Evolutionary conservation across 768 basidiomycete species (phyloP).

Genomic region (Candolleomyces eurysporus): DNA sequence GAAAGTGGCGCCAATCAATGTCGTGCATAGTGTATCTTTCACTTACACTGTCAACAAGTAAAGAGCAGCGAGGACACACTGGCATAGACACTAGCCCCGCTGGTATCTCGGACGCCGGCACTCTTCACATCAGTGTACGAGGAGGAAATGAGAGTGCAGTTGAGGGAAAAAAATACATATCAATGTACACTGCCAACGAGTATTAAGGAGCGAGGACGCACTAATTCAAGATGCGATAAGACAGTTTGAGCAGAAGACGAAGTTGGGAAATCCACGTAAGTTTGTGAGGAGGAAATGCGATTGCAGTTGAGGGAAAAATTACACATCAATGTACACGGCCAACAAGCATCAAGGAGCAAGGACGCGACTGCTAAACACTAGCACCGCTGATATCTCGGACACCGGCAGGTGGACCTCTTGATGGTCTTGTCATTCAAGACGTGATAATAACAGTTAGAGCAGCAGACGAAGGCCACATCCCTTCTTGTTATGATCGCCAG

Average conservation of each 20-base stretch:
- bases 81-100: too few relatives aligned
- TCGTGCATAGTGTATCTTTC: too few relatives aligned
- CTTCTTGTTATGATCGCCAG: constrained; percentile 98
- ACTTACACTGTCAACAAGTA: too few relatives aligned
- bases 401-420: constrained; percentile 96
- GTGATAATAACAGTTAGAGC: constrained; percentile 98
- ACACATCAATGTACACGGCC: not conserved
- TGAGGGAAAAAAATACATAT: not conserved
- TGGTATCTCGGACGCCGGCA: too few relatives aligned
- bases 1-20: too few relatives aligned
- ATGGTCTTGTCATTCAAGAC: constrained; percentile 99
- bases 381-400: constrained; percentile 97
- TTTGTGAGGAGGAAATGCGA: not conserved
- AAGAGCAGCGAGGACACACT: too few relatives aligned
- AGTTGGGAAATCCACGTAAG: too few relatives aligned
- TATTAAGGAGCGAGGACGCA: too few relatives aligned
- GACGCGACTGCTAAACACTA: constrained; percentile 59
- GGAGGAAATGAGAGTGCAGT: not conserved
- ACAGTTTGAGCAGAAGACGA: constrained; percentile 67
- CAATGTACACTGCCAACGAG: not conserved
- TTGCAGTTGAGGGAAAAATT: not conserved
- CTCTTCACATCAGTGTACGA: too few relatives aligned
- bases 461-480: constrained; percentile 95
- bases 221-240: constrained; percentile 66
- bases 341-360: not conserved